Evolutionary conservation across 2,329 filamentous ascomycete genomes (phyloP), one percentile per base, ranked within the genome.

Genomic region (Sporothrix pseudoabietina): DNA sequence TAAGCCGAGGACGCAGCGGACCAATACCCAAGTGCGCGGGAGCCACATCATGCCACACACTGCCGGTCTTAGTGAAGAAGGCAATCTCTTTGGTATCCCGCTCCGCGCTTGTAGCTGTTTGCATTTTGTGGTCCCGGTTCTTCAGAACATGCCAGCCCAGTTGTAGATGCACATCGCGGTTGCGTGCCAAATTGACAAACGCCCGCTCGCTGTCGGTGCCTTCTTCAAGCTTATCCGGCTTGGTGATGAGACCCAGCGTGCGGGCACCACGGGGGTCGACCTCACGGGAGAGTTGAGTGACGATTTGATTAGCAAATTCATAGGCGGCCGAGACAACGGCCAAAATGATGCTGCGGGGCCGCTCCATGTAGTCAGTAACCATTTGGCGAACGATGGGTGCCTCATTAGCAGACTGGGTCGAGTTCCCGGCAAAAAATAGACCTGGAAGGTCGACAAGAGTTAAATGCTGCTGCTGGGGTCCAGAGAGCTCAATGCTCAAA

Each of bases 361-460:
- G 83, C 26, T 79, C 78, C 82, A 92, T 89, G 78, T 92, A 92
- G 0, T 79, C 78, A 1, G 83, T 77, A 0, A 89, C 85, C 12
- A 90, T 80, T 0, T 83, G 77, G 6, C 80, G 75, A 6, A 90
- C 85, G 1, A 85, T 74, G 2, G 82, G 78, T 0, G 84, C 82
- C 65, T 87, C 85, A 1, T 78, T 77, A 4, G 79, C 79, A 0
- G 83, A 83, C 75, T 88, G 84, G 0, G 83, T 78, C 52, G 83
- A 83, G n/a, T 81, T 85, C n/a, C 83, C 80, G 0, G 82, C 82
- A 44, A 85, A 82, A 70, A 89, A 86, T 9, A 90, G 79, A 1
- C 88, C 88, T 0, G 88, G 88, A 2, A 90, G 81, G 77, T 90
- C 87, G 3, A 90, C 87, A 49, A 90, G 82, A 0, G 88, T 90